Evolutionary conservation across 331 rosid species (phyloP).

Genomic region (Rosa hybrid): DNA sequence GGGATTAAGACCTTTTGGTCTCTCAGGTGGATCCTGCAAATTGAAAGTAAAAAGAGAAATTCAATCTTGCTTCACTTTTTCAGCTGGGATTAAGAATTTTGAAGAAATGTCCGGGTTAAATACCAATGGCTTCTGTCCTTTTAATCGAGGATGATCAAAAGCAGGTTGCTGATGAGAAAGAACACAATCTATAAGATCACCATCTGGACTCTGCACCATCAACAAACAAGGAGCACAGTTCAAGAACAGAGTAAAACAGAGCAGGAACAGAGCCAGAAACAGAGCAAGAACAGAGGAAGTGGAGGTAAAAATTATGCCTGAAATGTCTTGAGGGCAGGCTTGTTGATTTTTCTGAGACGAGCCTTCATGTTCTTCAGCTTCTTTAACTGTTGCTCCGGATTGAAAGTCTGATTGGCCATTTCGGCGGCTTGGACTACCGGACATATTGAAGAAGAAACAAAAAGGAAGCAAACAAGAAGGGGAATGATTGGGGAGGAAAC

Average conservation of each 20-base stretch:
- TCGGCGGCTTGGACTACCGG: slow-evolving; percentile 45
- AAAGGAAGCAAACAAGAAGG: slow-evolving; percentile 49
- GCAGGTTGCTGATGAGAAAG: slow-evolving; percentile 76
- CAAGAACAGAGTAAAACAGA: background rate
- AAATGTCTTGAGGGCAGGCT: slow-evolving; percentile 74
- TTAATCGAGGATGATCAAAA: slow-evolving; percentile 82
- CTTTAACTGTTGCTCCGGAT: slow-evolving; percentile 58
- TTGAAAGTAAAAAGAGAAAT: slow-evolving; percentile 19
- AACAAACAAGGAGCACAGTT: background rate
- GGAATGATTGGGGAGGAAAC: slow-evolving; percentile 45
- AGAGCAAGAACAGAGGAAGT: slow-evolving; percentile 29
- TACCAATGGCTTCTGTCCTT: slow-evolving; percentile 83
- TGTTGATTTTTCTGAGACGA: slow-evolving; percentile 71
- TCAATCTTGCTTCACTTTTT: background rate
- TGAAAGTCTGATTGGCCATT: slow-evolving; percentile 55
- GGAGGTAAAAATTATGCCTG: slow-evolving; percentile 42
- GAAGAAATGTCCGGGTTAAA: background rate
- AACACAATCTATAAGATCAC: slow-evolving; percentile 87
- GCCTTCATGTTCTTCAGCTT: slow-evolving; percentile 52
- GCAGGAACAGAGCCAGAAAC: slow-evolving; percentile 39
- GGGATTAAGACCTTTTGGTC: slow-evolving; percentile 48
- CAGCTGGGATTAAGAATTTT: background rate
- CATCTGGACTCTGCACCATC: slow-evolving; percentile 81
- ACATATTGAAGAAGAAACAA: slow-evolving; percentile 50
- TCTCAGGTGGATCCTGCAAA: slow-evolving; percentile 73